Evolutionary conservation across 2,329 filamentous ascomycete genomes (phyloP), one percentile per base, ranked within the genome.

Genomic region (Alternaria angustiovoidea): DNA sequence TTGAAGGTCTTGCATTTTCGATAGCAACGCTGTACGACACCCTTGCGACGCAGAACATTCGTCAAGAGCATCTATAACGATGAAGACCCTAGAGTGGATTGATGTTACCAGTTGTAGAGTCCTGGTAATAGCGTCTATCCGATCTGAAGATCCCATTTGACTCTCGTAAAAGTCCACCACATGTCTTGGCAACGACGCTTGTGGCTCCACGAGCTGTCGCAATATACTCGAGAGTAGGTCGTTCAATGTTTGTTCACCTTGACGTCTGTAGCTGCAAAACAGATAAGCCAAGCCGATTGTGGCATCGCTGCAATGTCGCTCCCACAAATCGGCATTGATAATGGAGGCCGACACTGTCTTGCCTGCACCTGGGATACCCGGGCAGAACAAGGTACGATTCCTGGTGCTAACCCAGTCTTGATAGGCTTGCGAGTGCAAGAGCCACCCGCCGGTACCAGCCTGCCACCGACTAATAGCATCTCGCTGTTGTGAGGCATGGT

Each of bases 101-200:
- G 32, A 12, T 36, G 14, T 2, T 2, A 36, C 32, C 6, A 7
- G 12, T 3, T 36, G 32, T 36, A 36, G 32, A 16, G 14, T 12
- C 5, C 2, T 36, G 4, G 32, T 1, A 0, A 0, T 36, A 14
- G 12, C 12, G 0, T 36, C 32, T 14, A 5, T 16, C 32, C 6
- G 0, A 2, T 14, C 12, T 2, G 32, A 16, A 14, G 1, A 14
- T 3, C 14, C 14, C 32, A 7, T 14, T n/a, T n/a, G n/a, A n/a
- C n/a, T n/a, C n/a, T n/a, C n/a, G n/a, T n/a, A n/a, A n/a, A n/a
- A n/a, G n/a, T n/a, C n/a, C n/a, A n/a, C n/a, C n/a, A n/a, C 14
- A 16, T 14, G 6, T 16, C 7, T 36, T 36, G 32, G 32, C 0
- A 36, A 2, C 12, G 6, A 16, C 0, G 14, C 32, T 36, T 3